Conservation (phyloP, 108 stramenopile species). For the Epithemia pelagica region DNA sequence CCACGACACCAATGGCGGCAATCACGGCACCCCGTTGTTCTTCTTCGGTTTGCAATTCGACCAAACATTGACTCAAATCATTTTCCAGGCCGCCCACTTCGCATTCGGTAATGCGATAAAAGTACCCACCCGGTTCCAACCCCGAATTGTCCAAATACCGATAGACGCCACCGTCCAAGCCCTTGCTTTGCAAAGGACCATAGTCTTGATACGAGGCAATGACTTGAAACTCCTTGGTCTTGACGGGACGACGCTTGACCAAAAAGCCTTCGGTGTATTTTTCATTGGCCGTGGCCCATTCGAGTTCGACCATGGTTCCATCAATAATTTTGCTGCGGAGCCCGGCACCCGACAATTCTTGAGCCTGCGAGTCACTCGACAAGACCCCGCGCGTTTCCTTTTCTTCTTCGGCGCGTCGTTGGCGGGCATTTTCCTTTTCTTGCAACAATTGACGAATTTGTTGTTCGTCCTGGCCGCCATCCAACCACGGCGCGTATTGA, state of each 20-base stretch:
- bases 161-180: constrained; percentile 68
- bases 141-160: constrained; percentile 45
- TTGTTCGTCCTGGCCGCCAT: constrained; percentile 56
- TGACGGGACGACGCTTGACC: constrained; percentile 78
- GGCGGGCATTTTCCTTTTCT: constrained; percentile 65
- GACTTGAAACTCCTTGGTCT: constrained; percentile 60
- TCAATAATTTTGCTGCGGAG: constrained; percentile 62
- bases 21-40: constrained; percentile 75
- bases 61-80: constrained; percentile 81
- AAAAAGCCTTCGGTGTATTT: constrained; percentile 70
- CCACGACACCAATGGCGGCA: constrained; percentile 67
- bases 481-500: constrained; percentile 91
- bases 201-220: constrained; percentile 67
- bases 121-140: constrained; percentile 33
- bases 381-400: constrained; percentile 53
- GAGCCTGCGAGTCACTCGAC: constrained; percentile 66
- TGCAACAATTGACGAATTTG: constrained; percentile 59
- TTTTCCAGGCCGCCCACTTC: constrained; percentile 56
- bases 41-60: constrained; percentile 82
- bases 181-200: constrained; percentile 73
- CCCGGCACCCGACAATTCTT: constrained; percentile 79
- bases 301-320: constrained; percentile 64
- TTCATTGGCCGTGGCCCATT: constrained; percentile 77
- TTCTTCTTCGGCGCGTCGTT: constrained; percentile 59
- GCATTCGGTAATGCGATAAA: constrained; percentile 80